Evolutionary conservation across 2,329 filamentous ascomycete genomes (phyloP), one percentile per base, ranked within the genome.

Genomic region (Cryphonectria carpinicola): DNA sequence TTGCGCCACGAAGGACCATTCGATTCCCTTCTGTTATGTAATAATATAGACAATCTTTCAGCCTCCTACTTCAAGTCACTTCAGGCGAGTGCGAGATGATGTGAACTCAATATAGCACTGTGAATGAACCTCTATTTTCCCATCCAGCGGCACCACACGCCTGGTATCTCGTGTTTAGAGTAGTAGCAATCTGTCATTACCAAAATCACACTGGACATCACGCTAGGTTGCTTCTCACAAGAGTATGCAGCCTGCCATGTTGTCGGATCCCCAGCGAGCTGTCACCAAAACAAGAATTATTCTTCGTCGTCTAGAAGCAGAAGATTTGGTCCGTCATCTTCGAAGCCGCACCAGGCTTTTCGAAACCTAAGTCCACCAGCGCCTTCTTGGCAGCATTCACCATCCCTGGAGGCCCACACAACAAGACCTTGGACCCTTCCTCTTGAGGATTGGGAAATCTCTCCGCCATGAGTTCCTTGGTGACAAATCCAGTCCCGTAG

Each of bases 341-440:
- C 1, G 83, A 78, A 6, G 85, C 80, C 0, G 84, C 80, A 0
- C 84, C 84, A 0, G 87, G 84, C 68, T 82, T 80, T 72, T 85
- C 79, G 72, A 85, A 89, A 0, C 87, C 88, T 49, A 89, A 70
- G 13, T 79, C 79, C 0, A 78, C 79, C 72, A 89, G 76, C 10
- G 79, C 80, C 74, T 83, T 86, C 80, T 89, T 90, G 19, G 84
- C 82, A 0, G 86, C 87, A 61, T 84, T 84, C 1, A 90, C 80
- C 87, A 91, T 88, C 0, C 84, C 85, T 0, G 88, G 88, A 0
- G 89, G 89, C 0, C 89, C 89, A 74, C 89, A 91, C 1, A 90
- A 78, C 80, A 89, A 80, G 10, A 88, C 76, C 76, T 88, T 90
- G 2, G 82, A 82, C 6, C 60, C 68, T 19, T 87, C 84, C 0